These are phyloP conservation scores for Candida awuae DNA, from an alignment of 805 yeast species.

Conservation along the genomic window DNA sequence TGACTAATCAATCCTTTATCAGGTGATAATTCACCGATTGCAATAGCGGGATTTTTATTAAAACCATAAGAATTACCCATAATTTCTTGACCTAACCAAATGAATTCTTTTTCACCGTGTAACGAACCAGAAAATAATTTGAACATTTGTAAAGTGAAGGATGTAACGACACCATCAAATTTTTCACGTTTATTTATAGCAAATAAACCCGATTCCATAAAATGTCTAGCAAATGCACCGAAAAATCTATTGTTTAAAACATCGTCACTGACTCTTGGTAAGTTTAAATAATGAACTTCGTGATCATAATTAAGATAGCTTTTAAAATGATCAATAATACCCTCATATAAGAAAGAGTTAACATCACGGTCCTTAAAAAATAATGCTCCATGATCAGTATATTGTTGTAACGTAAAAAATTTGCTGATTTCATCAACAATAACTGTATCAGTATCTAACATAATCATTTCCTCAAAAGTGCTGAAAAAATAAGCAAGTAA, in stretches of 20 bases:
- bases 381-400: slow-evolving; percentile 30
- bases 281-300: slow-evolving; percentile 33
- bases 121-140: slow-evolving; percentile 40
- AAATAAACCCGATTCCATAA: slow-evolving; percentile 44
- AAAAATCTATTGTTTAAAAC: slow-evolving; percentile 34
- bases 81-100: slow-evolving; percentile 61
- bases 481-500: slow-evolving; percentile 51
- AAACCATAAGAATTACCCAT: slow-evolving; percentile 48
- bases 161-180: slow-evolving; percentile 39
- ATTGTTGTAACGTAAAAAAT: slow-evolving; percentile 33
- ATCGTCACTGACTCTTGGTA: slow-evolving; percentile 31
- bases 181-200: slow-evolving; percentile 41
- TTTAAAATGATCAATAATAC: slow-evolving; percentile 36
- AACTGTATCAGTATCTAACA: slow-evolving; percentile 47
- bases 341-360: slow-evolving; percentile 31
- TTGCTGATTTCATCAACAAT: slow-evolving; percentile 30
- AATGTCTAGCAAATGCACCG: slow-evolving; percentile 34
- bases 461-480: slow-evolving; percentile 46
- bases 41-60: slow-evolving; percentile 47
- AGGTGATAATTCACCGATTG: slow-evolving; percentile 38
- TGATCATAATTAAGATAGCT: slow-evolving; percentile 39
- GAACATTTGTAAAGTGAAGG: slow-evolving; percentile 36
- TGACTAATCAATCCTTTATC: slow-evolving; percentile 15
- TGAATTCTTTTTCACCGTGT: slow-evolving; percentile 75
- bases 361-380: slow-evolving; percentile 46